Evolutionary conservation across 495 filamentous ascomycete genomes (phyloP), one percentile per base, ranked within the genome.

Genomic region (Aspergillus sparsus): DNA sequence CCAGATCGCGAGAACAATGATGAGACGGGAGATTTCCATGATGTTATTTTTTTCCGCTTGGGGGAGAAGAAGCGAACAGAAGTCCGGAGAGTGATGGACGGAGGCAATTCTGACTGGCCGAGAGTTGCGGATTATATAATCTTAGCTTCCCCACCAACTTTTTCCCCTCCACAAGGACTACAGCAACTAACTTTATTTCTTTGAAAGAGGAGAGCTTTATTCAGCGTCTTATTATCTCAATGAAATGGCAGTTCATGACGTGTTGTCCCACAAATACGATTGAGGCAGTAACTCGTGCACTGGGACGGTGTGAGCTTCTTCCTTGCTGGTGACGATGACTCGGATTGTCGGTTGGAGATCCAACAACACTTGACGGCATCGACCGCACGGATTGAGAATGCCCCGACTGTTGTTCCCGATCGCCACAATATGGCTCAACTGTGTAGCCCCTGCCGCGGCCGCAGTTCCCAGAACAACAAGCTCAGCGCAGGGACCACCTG

Each of bases 401-500:
- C 65, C 66, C 31, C 68, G 50, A 10, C 60, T 39, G 13, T 69
- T 63, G 53, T 71, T 67, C 0, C 64, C 65, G 6, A 71, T 61
- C 7, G 67, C 66, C 8, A 69, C 66, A n/a, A 71, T 66, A 33
- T 63, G 60, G 5, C 55, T 62, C 21, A 68, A 50, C 6, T 46
- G 21, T 10, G 47, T 31, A 27, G 39, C 55, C n/a, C 65, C 71
- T 31, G 68, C 63, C 5, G 59, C 63, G 3, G 67, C 67, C 11
- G 70, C 70, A 9, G 64, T 61, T 18, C 64, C 68, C 18, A 73
- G 63, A 11, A 69, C 67, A 10, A 70, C 62, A 13, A 69, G 68
- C 37, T 71, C 70, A 9, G 68, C 70, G 59, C 70, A 72, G 44
- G 68, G 68, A 4, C 67, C 68, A 11, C 71, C 71, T 1, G 65